Conservation (phyloP, 768 basidiomycete genomes). For the Boletus edulis region DNA sequence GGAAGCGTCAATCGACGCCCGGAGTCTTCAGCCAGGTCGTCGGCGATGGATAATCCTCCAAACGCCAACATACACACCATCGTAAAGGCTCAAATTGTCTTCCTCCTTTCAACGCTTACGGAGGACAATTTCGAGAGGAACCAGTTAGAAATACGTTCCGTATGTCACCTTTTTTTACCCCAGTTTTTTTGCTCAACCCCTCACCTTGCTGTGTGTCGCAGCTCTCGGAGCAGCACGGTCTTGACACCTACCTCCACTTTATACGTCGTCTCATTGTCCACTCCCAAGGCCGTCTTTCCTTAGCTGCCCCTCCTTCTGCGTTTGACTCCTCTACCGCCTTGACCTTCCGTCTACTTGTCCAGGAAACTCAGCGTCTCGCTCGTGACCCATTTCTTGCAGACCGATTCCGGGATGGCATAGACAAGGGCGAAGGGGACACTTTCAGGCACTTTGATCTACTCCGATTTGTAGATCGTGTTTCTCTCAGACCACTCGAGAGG, state of each 20-base stretch:
- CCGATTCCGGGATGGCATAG: conserved; percentile 86
- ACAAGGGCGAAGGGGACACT: conserved; percentile 82
- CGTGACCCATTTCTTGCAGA: conserved; percentile 89
- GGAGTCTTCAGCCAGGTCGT: conserved; percentile 73
- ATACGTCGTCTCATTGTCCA: conserved; percentile 93
- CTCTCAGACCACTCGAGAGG: conserved; percentile 75
- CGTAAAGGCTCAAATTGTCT: conserved; percentile 97
- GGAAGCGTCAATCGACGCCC: conserved; percentile 67
- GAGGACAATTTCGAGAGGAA: conserved; percentile 97
- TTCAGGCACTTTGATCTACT: conserved; percentile 82
- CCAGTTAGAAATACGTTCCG: conserved; percentile 91
- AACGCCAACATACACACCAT: conserved; percentile 87
- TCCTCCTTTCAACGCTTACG: conserved; percentile 91
- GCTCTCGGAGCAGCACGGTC: conserved; percentile 96
- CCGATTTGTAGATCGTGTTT: conserved; percentile 80
- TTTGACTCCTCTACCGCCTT: conserved; percentile 76
- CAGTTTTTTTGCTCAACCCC: conserved; percentile 4
- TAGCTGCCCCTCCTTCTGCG: conserved; percentile 55
- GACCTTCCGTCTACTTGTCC: conserved; percentile 80
- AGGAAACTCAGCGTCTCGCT: conserved; percentile 86
- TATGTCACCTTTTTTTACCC: conserved; percentile 41
- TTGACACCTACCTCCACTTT: conserved; percentile 97
- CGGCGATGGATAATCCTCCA: conserved; percentile 84
- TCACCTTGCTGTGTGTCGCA: conserved; percentile 35
- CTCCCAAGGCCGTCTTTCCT: conserved; percentile 68